Conservation (phyloP, 1,284 basidiomycete species). For the Melanopsichium pennsylvanicum region DNA sequence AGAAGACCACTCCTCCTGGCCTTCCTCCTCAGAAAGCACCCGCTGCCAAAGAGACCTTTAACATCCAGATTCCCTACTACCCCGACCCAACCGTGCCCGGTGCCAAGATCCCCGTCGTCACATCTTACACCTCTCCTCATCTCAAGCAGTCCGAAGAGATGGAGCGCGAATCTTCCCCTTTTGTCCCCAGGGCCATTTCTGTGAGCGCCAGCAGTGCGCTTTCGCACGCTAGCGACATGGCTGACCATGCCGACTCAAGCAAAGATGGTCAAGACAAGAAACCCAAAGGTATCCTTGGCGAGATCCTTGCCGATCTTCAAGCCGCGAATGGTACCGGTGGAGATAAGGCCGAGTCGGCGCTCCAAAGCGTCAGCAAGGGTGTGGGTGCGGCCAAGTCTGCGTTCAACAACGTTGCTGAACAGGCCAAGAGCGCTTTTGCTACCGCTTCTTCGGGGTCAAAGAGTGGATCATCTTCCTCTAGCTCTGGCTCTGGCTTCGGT, state of each 20-base stretch:
- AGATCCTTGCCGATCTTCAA: slow-evolving; percentile 40
- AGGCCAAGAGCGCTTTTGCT: slow-evolving; percentile 39
- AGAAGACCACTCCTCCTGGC: slow-evolving; percentile 51
- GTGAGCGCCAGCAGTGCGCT: slow-evolving; percentile 46
- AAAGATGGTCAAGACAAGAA: slow-evolving; percentile 8
- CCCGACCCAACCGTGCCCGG: slow-evolving; percentile 40
- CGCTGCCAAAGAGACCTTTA: slow-evolving; percentile 50
- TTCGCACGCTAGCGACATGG: slow-evolving; percentile 37
- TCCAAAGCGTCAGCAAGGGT: slow-evolving; percentile 21
- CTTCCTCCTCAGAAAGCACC: slow-evolving; percentile 46
- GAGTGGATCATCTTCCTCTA: slow-evolving; percentile 6
- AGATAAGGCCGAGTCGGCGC: slow-evolving; percentile 8
- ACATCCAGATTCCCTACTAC: slow-evolving; percentile 57
- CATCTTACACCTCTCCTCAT: slow-evolving; percentile 50
- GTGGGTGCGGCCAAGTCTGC: slow-evolving; percentile 32
- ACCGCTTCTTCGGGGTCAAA: too few species aligned
- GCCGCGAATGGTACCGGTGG: slow-evolving; percentile 9
- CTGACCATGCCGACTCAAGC: slow-evolving; percentile 13
- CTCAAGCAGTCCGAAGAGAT: slow-evolving; percentile 16
- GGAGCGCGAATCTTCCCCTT: slow-evolving; percentile 19
- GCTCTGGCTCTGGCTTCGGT: slow-evolving; percentile 31
- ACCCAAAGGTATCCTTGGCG: slow-evolving; percentile 30
- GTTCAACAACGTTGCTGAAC: slow-evolving; percentile 30
- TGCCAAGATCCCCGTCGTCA: slow-evolving; percentile 49
- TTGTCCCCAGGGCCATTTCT: slow-evolving; percentile 39